Conservation (phyloP, 2,329 filamentous ascomycete genomes). For the Talaromyces sp. region DNA sequence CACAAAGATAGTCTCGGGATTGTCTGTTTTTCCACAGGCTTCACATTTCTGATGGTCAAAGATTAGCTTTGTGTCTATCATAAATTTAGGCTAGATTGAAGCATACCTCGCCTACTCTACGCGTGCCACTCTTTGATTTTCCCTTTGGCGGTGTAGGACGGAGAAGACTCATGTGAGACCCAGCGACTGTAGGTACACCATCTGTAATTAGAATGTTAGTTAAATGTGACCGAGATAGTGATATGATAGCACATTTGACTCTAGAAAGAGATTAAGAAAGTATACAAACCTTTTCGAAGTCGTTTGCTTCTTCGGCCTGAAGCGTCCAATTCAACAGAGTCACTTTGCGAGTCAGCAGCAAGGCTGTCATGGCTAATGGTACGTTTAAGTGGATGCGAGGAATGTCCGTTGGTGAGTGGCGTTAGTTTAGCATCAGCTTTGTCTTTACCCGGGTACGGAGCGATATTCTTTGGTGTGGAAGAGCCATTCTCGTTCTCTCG, state of each 20-base stretch:
- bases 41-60: slow-evolving; percentile 67
- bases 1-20: slow-evolving; percentile 65
- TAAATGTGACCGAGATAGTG: neutral
- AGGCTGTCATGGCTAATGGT: slow-evolving; percentile 62
- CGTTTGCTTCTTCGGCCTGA: slow-evolving; percentile 85
- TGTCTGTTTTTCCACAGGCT: slow-evolving; percentile 75
- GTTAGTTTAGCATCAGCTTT: slow-evolving; percentile 30
- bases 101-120: slow-evolving; percentile 58
- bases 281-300: slow-evolving; percentile 72
- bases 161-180: slow-evolving; percentile 94
- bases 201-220: slow-evolving; percentile 32
- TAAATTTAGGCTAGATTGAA: slow-evolving; percentile 2
- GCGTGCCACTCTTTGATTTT: slow-evolving; percentile 55
- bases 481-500: slow-evolving; percentile 55
- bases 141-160: slow-evolving; percentile 67
- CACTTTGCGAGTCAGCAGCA: slow-evolving; percentile 39
- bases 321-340: slow-evolving; percentile 56
- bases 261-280: neutral
- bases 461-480: slow-evolving; percentile 61
- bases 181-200: slow-evolving; percentile 75
- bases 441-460: slow-evolving; percentile 50
- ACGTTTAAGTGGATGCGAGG: slow-evolving; percentile 66
- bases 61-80: slow-evolving; percentile 23
- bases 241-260: neutral
- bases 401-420: slow-evolving; percentile 50